These are phyloP conservation scores for Mortierella sp. DNA, from an alignment of 371 early-diverging fungal species.

Conservation along the genomic window DNA sequence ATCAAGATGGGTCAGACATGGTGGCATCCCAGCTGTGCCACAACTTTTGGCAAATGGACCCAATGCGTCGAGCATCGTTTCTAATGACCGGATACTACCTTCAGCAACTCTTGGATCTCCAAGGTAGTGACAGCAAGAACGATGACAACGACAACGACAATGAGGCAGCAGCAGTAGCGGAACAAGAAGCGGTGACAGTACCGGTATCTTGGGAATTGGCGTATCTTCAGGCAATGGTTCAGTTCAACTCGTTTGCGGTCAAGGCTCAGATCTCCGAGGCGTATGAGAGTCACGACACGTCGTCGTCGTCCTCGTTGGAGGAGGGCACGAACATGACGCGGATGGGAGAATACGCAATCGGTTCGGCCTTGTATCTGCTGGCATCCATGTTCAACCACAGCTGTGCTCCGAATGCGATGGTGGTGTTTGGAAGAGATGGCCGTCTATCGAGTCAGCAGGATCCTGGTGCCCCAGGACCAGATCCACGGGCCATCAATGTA, in stretches of 20 bases:
- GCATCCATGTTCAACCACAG: slow-evolving; percentile 52
- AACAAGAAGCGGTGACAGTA: not conserved
- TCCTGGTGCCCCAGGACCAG: not conserved
- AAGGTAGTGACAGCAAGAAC: not conserved
- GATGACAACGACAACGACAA: not conserved
- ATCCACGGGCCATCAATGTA: slow-evolving; percentile 38
- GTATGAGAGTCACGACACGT: not conserved
- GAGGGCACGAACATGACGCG: slow-evolving; percentile 1
- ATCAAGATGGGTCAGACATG: slow-evolving; percentile 23
- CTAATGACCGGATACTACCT: slow-evolving; percentile 37
- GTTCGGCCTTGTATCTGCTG: slow-evolving; percentile 36
- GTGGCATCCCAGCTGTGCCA: slow-evolving; percentile 20
- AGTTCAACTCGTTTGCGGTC: slow-evolving; percentile 45
- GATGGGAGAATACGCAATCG: slow-evolving; percentile 25
- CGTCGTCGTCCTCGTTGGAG: not conserved
- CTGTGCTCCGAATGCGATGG: slow-evolving; percentile 48
- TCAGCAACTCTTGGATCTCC: slow-evolving; percentile 26
- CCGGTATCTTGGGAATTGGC: slow-evolving; percentile 24
- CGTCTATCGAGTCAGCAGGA: not conserved
- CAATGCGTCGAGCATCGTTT: slow-evolving; percentile 3
- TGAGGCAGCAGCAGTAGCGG: no score
- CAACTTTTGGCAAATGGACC: slow-evolving; percentile 19
- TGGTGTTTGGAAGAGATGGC: slow-evolving; percentile 32
- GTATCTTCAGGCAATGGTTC: slow-evolving; percentile 22
- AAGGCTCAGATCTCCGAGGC: slow-evolving; percentile 15